phyloP scores from a whole-genome alignment of 805 yeast genomes.

The Candida hispaniensis region DNA sequence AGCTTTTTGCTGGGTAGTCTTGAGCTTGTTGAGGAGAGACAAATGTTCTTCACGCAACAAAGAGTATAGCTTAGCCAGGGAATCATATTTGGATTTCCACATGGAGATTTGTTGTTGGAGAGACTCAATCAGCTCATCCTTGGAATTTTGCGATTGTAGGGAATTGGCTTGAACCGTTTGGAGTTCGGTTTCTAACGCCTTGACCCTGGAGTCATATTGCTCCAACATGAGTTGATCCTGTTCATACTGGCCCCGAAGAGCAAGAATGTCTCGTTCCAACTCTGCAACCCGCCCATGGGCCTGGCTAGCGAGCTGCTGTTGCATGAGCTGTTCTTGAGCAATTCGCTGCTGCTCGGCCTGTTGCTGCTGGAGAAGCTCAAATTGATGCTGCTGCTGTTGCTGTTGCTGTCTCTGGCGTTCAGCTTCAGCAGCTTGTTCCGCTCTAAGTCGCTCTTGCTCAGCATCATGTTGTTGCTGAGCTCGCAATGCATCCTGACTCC shows the following conservation, averaged over 20 bases:
- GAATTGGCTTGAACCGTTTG: slow-evolving; percentile 50
- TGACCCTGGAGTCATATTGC: slow-evolving; percentile 80
- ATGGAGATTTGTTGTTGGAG: slow-evolving; percentile 63
- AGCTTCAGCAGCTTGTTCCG: slow-evolving; percentile 53
- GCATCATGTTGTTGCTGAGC: slow-evolving; percentile 44
- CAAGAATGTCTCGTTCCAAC: slow-evolving; percentile 67
- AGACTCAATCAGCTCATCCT: slow-evolving; percentile 57
- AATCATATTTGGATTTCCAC: slow-evolving; percentile 83
- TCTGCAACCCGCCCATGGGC: slow-evolving; percentile 71
- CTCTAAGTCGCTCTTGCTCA: slow-evolving; percentile 50
- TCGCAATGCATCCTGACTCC: slow-evolving; percentile 29
- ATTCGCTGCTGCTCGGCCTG: slow-evolving; percentile 57
- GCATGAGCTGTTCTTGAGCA: slow-evolving; percentile 58
- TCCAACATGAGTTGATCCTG: slow-evolving; percentile 73
- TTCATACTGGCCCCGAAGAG: slow-evolving; percentile 70
- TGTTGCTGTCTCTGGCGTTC: slow-evolving; percentile 59
- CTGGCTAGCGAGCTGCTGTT: slow-evolving; percentile 60
- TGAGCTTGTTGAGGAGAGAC: slow-evolving; percentile 62
- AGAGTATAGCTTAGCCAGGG: slow-evolving; percentile 78
- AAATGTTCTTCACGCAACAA: slow-evolving; percentile 89
- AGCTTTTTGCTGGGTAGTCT: slow-evolving; percentile 75
- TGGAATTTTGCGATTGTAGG: slow-evolving; percentile 59
- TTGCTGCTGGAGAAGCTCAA: slow-evolving; percentile 63
- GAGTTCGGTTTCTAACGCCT: slow-evolving; percentile 67
- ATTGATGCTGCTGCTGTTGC: slow-evolving; percentile 54